These are phyloP conservation scores for Leccinum boreale DNA, from an alignment of 768 basidiomycete genomes.

Conservation along the genomic window DNA sequence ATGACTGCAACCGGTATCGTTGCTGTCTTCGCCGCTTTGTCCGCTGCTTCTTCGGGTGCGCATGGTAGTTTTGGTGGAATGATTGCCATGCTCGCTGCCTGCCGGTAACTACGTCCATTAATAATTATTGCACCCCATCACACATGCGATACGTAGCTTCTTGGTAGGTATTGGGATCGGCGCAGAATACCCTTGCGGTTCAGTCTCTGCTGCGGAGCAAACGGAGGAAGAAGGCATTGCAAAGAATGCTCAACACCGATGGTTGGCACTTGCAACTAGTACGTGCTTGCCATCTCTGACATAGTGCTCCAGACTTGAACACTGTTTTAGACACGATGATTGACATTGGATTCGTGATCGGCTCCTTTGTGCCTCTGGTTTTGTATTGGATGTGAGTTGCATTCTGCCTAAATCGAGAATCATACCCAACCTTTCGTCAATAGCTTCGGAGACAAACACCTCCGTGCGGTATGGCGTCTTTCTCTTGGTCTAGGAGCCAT, in stretches of 20 bases:
- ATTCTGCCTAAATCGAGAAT: background rate
- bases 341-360: constrained; percentile 76
- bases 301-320: background rate
- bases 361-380: constrained; percentile 80
- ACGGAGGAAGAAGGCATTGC: constrained; percentile 78
- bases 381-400: constrained; percentile 79
- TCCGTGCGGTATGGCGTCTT: constrained; percentile 83
- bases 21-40: constrained; percentile 77
- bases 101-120: constrained; percentile 47
- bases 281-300: constrained; percentile 20
- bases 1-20: constrained; percentile 84
- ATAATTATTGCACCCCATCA: background rate
- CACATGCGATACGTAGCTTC: constrained; percentile 48
- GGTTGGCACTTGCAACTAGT: constrained; percentile 91
- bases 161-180: constrained; percentile 86
- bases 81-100: constrained; percentile 74
- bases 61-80: constrained; percentile 66
- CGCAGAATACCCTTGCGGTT: constrained; percentile 88
- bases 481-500: constrained; percentile 82
- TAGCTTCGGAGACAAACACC: constrained; percentile 75
- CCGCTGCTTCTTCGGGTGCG: constrained; percentile 80
- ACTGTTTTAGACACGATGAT: constrained; percentile 69
- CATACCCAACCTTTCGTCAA: background rate
- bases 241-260: constrained; percentile 79
- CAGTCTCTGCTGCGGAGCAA: constrained; percentile 85